phyloP scores from a whole-genome alignment of 2,329 filamentous ascomycete genomes.

The Aspergillus puulaauensis region DNA sequence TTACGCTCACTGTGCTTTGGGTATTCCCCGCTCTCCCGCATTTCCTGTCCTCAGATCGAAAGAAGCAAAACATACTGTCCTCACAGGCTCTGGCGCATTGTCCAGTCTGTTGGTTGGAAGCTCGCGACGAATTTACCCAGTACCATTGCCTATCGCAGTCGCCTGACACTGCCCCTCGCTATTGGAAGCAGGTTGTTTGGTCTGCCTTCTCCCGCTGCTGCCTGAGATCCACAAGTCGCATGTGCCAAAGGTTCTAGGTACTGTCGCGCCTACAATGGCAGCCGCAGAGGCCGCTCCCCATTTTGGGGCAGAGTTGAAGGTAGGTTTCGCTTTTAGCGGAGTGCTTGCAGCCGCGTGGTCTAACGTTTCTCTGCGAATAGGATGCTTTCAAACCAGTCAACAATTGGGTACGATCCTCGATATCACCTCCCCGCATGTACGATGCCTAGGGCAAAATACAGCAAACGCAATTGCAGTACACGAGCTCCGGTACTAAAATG shows the following conservation, averaged over 20 bases:
- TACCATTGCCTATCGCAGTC: neutral
- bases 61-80: conserved; percentile 6
- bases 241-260: conserved; percentile 22
- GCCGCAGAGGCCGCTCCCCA: conserved; percentile 79
- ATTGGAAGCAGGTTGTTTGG: neutral
- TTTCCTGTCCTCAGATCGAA: conserved; percentile 6
- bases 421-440: conserved; percentile 13
- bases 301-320: conserved; percentile 94
- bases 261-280: conserved; percentile 59
- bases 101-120: neutral
- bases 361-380: conserved; percentile 48
- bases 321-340: conserved; percentile 34
- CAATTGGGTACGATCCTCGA: conserved; percentile 64
- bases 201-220: conserved; percentile 1
- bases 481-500: conserved; percentile 10
- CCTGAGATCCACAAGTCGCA: conserved; percentile 17
- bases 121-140: neutral
- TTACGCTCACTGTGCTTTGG: conserved; percentile 11
- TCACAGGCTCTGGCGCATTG: conserved; percentile 5
- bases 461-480: neutral
- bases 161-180: neutral
- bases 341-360: conserved; percentile 15
- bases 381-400: conserved; percentile 97
- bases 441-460: conserved; percentile 1
- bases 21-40: conserved; percentile 25